phyloP scores from a whole-genome alignment of 176 grass and related monocot species.

The Zea luxurians region DNA sequence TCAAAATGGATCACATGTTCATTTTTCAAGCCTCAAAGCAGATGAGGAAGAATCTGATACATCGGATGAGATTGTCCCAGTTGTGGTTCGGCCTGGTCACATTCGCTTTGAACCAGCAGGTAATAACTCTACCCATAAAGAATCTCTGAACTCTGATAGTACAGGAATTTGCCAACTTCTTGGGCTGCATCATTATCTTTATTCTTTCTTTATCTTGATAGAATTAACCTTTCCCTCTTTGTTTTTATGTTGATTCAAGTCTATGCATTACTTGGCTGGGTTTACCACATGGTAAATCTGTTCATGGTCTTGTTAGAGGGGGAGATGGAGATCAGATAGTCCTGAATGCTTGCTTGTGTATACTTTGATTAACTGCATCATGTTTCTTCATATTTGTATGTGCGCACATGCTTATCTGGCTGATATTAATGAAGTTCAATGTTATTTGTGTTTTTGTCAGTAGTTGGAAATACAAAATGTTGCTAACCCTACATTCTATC shows the following conservation, averaged over 20 bases:
- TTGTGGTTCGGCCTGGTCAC: conserved; percentile 80
- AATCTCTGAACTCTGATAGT: not conserved
- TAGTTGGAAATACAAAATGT: not conserved
- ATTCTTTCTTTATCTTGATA: not conserved
- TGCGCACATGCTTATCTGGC: not conserved
- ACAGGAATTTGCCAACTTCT: too few species aligned
- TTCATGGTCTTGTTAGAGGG: not conserved
- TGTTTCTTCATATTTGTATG: not conserved
- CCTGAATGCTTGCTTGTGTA: not conserved
- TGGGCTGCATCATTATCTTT: not conserved
- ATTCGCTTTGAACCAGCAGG: conserved; percentile 91
- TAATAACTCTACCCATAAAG: conserved; percentile 38
- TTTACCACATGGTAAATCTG: not conserved
- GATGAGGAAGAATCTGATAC: conserved; percentile 47
- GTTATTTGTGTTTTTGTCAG: not conserved
- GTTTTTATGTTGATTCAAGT: not conserved
- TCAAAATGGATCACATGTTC: conserved; percentile 35
- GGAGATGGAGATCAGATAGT: not conserved
- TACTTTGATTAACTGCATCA: not conserved
- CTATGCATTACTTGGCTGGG: not conserved
- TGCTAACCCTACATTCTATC: not conserved
- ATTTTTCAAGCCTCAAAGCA: conserved; percentile 42
- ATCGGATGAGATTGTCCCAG: conserved; percentile 69
- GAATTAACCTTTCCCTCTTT: not conserved
- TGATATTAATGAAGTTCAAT: not conserved